These are phyloP conservation scores for Apiospora marii DNA, from an alignment of 2,329 filamentous ascomycete genomes.

Conservation along the genomic window DNA sequence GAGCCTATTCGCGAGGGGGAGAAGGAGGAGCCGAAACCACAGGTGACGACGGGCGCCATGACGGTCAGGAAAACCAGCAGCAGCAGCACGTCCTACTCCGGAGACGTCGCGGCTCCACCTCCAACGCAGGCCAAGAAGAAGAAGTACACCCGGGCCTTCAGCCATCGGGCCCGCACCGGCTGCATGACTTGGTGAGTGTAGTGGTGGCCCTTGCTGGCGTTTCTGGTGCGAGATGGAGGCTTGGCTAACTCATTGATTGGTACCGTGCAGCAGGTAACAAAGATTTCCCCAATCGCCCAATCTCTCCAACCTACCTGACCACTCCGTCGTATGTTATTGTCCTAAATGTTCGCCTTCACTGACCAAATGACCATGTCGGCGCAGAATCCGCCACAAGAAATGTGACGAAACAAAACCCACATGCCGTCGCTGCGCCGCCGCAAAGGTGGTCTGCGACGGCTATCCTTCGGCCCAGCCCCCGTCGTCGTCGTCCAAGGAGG, in stretches of 20 bases:
- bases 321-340: not conserved
- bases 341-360: not conserved
- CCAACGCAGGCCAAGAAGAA: conserved; percentile 15
- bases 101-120: not conserved
- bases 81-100: not conserved
- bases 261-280: conserved; percentile 20
- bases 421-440: conserved; percentile 15
- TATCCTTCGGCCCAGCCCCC: not conserved
- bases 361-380: not conserved
- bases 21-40: not conserved
- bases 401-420: conserved; percentile 1
- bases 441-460: conserved; percentile 1
- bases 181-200: conserved; percentile 19
- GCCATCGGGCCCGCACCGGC: conserved; percentile 6
- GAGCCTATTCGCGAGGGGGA: conserved; percentile 10
- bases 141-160: conserved; percentile 12
- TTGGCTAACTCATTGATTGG: not conserved
- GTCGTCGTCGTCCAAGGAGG: not conserved
- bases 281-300: not conserved
- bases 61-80: not conserved
- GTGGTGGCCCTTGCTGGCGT: not conserved
- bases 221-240: not conserved
- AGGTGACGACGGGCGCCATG: not conserved
- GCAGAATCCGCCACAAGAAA: conserved; percentile 3
- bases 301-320: not conserved